phyloP scores from a whole-genome alignment of 2,329 filamentous ascomycete species.

The Cucurbitaria berberidis region DNA sequence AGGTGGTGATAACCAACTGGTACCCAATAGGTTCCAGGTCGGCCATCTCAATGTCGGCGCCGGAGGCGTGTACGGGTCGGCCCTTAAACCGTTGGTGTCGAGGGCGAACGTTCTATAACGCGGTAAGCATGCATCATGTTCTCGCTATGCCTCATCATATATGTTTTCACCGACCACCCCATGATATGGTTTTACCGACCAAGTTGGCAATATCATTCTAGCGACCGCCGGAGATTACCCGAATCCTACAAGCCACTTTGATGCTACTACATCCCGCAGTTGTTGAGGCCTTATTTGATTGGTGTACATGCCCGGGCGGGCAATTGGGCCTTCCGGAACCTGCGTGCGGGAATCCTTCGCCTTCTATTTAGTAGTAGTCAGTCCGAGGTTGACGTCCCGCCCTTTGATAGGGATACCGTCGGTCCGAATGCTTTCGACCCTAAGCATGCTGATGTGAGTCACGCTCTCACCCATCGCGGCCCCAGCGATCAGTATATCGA shows the following conservation, averaged over 20 bases:
- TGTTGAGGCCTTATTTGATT: not conserved
- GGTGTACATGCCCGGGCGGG: not conserved
- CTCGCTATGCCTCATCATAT: too few species aligned
- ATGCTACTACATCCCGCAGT: not conserved
- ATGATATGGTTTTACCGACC: too few species aligned
- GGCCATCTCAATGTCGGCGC: conserved; percentile 1
- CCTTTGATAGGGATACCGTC: too few species aligned
- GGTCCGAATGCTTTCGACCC: not conserved
- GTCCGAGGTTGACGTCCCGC: too few species aligned
- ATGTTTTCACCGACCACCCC: too few species aligned
- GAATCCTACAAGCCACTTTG: too few species aligned
- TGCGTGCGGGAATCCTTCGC: not conserved
- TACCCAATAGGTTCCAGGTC: conserved; percentile 14
- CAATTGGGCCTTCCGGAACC: not conserved
- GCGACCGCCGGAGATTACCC: too few species aligned
- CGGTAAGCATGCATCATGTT: too few species aligned
- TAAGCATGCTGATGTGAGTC: not conserved
- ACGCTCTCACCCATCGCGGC: not conserved
- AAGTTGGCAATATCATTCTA: too few species aligned
- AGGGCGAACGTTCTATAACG: not conserved
- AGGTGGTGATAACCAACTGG: conserved; percentile 7
- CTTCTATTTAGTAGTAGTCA: not conserved
- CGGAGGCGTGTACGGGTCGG: not conserved
- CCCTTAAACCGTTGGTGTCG: not conserved
- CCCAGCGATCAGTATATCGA: too few species aligned